A percentile compares a stretch with the other conserved stretches of the same genome.
phyloP scores from a whole-genome alignment of 2,329 filamentous ascomycete genomes.

The Graphium sp. region DNA sequence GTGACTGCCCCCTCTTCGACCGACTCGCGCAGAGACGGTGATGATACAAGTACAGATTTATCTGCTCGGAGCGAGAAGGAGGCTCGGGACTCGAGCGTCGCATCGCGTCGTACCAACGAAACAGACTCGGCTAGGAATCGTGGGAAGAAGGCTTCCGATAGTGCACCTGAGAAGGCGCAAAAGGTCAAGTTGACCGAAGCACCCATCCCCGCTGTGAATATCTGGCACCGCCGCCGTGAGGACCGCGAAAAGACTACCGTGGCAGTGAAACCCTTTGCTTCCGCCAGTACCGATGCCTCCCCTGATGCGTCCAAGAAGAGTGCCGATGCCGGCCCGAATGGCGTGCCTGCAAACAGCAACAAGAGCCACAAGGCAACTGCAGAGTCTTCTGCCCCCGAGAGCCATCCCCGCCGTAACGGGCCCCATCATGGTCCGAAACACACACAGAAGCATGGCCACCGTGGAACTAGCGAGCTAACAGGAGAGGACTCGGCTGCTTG shows the following conservation, averaged over 20 bases:
- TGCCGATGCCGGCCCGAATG: constrained; percentile 8
- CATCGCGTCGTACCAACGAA: constrained; percentile 16
- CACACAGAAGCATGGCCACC: constrained; percentile 21
- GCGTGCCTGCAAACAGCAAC: constrained; percentile 15
- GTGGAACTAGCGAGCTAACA: neutral
- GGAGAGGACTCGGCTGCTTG: constrained; percentile 53
- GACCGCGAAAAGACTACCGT: constrained; percentile 34
- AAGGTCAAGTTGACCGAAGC: constrained; percentile 62
- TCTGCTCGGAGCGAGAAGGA: constrained; percentile 3
- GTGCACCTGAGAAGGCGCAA: constrained; percentile 43
- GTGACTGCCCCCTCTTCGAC: constrained; percentile 1
- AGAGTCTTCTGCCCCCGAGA: too few species aligned
- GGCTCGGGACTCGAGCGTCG: too few species aligned
- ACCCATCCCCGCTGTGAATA: constrained; percentile 67
- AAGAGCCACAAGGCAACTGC: constrained; percentile 23
- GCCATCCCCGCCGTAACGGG: constrained; percentile 10
- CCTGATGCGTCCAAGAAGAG: constrained; percentile 12
- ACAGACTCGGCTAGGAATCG: too few species aligned
- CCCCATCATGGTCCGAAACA: constrained; percentile 22
- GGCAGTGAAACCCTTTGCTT: constrained; percentile 2
- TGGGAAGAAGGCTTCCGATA: constrained; percentile 30
- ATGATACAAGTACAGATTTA: constrained; percentile 3
- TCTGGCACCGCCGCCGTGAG: constrained; percentile 70
- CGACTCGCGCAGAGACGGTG: constrained; percentile 1
- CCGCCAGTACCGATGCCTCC: constrained; percentile 8